phyloP scores from a whole-genome alignment of 345 rosid species.

The Eucalyptus melliodora region DNA sequence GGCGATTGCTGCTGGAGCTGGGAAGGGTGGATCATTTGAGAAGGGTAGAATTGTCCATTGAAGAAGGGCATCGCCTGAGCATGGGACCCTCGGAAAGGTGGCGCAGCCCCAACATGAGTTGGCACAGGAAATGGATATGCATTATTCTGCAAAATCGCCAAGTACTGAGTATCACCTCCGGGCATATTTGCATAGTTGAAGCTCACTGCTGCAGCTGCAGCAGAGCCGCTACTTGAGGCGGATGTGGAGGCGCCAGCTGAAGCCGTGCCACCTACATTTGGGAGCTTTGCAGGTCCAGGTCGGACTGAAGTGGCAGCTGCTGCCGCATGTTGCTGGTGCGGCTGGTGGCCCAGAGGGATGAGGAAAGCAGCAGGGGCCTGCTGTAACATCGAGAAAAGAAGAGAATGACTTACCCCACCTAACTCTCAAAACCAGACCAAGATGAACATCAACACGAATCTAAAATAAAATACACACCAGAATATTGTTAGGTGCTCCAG shows the following conservation, averaged over 20 bases:
- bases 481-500: constrained; percentile 64
- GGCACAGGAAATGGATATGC: constrained; percentile 77
- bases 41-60: constrained; percentile 78
- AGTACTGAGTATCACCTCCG: constrained; percentile 76
- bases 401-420: neutral
- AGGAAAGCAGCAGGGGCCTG: constrained; percentile 81
- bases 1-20: constrained; percentile 47
- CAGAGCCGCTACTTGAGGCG: constrained; percentile 29
- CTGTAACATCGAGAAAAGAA: constrained; percentile 16
- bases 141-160: constrained; percentile 84
- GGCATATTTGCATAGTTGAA: constrained; percentile 76
- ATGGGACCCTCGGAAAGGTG: constrained; percentile 65
- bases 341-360: constrained; percentile 91
- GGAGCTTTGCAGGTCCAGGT: constrained; percentile 30
- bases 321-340: constrained; percentile 79
- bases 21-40: constrained; percentile 81
- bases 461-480: constrained; percentile 32
- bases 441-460: neutral
- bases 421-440: neutral
- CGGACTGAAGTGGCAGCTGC: constrained; percentile 46
- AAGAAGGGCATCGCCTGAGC: constrained; percentile 70
- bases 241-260: constrained; percentile 29
- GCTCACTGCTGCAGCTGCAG: constrained; percentile 62
- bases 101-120: constrained; percentile 70
- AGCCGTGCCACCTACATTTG: neutral